Conservation (phyloP, 2,329 filamentous ascomycete species). For the Sordariomycetes sp. region DNA sequence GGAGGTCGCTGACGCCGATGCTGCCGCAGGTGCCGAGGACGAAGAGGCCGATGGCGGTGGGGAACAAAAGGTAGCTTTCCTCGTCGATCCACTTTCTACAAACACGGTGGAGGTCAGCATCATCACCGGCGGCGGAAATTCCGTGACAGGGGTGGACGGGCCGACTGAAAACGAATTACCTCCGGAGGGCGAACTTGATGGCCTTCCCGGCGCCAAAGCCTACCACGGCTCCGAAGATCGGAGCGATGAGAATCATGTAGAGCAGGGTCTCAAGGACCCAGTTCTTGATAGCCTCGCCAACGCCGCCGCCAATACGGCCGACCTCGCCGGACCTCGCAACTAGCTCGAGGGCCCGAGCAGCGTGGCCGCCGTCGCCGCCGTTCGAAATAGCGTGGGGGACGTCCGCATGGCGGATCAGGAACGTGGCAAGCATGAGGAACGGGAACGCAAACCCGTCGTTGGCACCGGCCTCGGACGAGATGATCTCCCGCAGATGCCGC, state of each 20-base stretch:
- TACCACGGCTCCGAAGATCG: conserved; percentile 38
- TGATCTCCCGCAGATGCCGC: conserved; percentile 46
- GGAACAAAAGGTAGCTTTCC: conserved; percentile 42
- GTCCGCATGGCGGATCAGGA: conserved; percentile 43
- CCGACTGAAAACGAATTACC: neutral
- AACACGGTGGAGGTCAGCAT: neutral
- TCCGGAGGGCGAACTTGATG: conserved; percentile 29
- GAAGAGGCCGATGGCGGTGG: conserved; percentile 42
- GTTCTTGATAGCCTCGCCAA: conserved; percentile 38
- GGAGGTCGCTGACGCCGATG: conserved; percentile 47
- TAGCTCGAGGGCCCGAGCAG: conserved; percentile 8
- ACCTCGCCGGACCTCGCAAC: conserved; percentile 17
- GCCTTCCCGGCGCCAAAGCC: conserved; percentile 36
- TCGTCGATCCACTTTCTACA: conserved; percentile 40
- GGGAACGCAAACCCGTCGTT: conserved; percentile 55
- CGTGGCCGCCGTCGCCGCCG: conserved; percentile 1
- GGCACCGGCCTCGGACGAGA: conserved; percentile 49
- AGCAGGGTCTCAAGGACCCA: conserved; percentile 52
- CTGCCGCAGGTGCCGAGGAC: conserved; percentile 45
- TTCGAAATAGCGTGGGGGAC: conserved; percentile 10
- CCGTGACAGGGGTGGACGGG: neutral
- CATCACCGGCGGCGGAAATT: neutral
- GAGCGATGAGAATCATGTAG: conserved; percentile 44
- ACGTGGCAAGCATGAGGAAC: conserved; percentile 47
- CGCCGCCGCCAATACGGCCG: conserved; percentile 39